Conservation (phyloP, 208 protist species). For the Leishmania arabica region DNA sequence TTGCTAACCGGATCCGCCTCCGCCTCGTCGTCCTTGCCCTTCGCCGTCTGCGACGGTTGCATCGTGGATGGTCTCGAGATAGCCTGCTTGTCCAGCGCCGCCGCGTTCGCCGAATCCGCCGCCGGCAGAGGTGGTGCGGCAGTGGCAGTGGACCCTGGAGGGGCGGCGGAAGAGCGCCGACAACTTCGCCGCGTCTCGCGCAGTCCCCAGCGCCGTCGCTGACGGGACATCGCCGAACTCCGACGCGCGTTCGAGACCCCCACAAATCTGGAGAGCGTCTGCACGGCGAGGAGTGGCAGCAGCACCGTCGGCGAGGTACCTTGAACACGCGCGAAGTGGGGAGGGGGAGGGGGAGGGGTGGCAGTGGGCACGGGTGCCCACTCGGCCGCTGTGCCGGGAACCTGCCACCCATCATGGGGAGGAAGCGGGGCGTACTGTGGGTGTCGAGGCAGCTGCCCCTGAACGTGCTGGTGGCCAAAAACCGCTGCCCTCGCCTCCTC, state of each 20-base stretch:
- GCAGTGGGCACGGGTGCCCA: neutral
- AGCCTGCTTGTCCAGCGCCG: neutral
- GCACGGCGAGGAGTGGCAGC: conserved; percentile 10
- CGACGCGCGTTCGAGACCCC: conserved; percentile 6
- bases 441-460: neutral
- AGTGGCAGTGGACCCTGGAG: neutral
- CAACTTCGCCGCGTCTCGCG: neutral
- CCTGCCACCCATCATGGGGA: neutral
- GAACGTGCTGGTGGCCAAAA: neutral
- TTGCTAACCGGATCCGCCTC: neutral
- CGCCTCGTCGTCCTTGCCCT: neutral
- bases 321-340: neutral
- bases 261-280: conserved; percentile 15
- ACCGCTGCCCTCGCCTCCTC: conserved; percentile 3
- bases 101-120: neutral
- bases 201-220: conserved; percentile 4
- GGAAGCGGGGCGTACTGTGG: neutral
- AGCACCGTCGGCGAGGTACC: conserved; percentile 1
- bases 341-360: neutral
- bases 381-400: neutral
- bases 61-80: neutral
- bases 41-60: neutral
- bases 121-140: neutral
- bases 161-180: neutral
- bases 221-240: conserved; percentile 2